phyloP scores from a whole-genome alignment of 352 stramenopile genomes.

The Phytophthora megakarya region DNA sequence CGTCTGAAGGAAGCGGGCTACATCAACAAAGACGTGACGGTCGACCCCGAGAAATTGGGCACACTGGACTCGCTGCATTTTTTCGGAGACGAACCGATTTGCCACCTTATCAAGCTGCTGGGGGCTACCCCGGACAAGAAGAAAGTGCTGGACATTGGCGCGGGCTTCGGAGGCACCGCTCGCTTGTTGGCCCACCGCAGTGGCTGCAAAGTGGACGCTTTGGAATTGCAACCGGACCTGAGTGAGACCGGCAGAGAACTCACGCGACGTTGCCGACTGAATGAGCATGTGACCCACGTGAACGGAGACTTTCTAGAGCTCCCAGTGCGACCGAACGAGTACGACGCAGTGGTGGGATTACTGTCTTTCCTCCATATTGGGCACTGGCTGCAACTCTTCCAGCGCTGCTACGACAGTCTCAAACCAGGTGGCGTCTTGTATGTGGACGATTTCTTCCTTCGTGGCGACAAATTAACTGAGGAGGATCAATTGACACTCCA shows the following conservation, averaged over 20 bases:
- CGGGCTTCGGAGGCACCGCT: conserved; percentile 88
- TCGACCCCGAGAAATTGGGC: conserved; percentile 58
- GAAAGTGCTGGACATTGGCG: conserved; percentile 88
- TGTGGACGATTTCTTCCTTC: conserved; percentile 80
- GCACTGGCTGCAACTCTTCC: conserved; percentile 62
- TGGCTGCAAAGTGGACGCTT: conserved; percentile 62
- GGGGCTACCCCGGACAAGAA: conserved; percentile 9
- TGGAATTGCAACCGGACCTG: conserved; percentile 85
- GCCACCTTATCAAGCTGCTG: conserved; percentile 52
- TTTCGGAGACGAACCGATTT: conserved; percentile 63
- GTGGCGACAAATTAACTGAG: conserved; percentile 42
- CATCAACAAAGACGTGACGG: conserved; percentile 21
- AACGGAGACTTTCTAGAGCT: conserved; percentile 69
- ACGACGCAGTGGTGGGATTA: conserved; percentile 68
- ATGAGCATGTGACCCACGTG: conserved; percentile 53
- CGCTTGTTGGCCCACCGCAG: conserved; percentile 78
- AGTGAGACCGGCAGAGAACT: conserved; percentile 61
- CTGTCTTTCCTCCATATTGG: conserved; percentile 85
- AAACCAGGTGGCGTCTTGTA: conserved; percentile 72
- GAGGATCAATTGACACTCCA: conserved; percentile 52
- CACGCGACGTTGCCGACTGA: conserved; percentile 59
- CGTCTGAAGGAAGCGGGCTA: conserved; percentile 45
- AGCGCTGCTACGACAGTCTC: conserved; percentile 58
- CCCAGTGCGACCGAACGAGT: conserved; percentile 30
- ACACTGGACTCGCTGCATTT: conserved; percentile 72